Evolutionary conservation across 805 yeast genomes (phyloP), one percentile per base, ranked within the genome.

Genomic region (Ogataea saltuana): DNA sequence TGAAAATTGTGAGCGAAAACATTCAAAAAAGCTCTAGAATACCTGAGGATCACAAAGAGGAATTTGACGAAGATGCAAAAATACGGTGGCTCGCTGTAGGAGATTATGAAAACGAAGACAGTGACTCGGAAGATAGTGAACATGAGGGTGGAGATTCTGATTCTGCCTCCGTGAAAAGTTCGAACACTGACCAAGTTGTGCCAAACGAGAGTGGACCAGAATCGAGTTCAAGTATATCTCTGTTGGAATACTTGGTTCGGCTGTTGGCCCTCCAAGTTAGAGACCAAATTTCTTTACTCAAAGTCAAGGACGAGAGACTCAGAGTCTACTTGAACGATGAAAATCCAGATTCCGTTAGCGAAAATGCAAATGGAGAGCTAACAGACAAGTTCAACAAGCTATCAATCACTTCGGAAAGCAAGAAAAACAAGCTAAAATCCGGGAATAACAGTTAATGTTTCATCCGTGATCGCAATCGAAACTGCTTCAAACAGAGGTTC

Each of bases 291-390:
- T 69, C 81, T 1, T 61, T 83, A 3, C 55, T 78, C 7, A 65
- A 75, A 6, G 74, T 80, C 8, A 72, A 74, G n/a, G 93, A 86
- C 56, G 91, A 85, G 58, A 71, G 83, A 25, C 63, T 85, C 9
- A 63, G 80, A 3, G 54, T 81, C 2, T 85, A 82, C 50, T 62
- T 85, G 15, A 71, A 76, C 34, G 87, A 85, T 51, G 87, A 82
- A 45, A 64, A 64, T 43, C 39, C 54, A n/a, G 11, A 34, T 11
- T 18, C 29, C 3, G 29, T 30, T 3, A n/a, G 18, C 6, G n/a
- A 27, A 12, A 19, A n/a, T 5, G 13, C 36, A 3, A 17, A 29
- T 3, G 26, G 26, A 3, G 39, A 33, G 9, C 20, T 49, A 4
- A 17, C 32, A 6, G 34, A 41, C 4, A 18, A 35, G 4, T 5